These are phyloP conservation scores for Nemania serpens DNA, from an alignment of 2,329 filamentous ascomycete species.

Conservation along the genomic window DNA sequence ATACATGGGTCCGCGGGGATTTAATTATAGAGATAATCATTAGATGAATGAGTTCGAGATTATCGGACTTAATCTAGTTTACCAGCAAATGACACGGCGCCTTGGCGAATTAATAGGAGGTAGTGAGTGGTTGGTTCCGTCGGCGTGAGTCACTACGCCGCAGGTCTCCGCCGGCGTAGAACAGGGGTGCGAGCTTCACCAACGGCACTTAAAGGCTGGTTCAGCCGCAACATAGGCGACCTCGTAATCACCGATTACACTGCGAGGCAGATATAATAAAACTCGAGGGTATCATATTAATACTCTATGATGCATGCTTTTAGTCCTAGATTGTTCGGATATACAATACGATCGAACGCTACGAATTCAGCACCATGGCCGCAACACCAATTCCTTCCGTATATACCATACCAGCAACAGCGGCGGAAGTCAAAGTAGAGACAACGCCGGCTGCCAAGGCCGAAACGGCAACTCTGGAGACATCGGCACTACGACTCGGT, in stretches of 20 bases:
- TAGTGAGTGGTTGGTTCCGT: background rate
- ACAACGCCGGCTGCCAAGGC: conserved; percentile 79
- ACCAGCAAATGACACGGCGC: background rate
- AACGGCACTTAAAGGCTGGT: background rate
- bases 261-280: background rate
- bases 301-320: background rate
- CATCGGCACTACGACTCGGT: conserved; percentile 73
- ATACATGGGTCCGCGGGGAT: no score
- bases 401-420: conserved; percentile 73
- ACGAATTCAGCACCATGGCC: conserved; percentile 3
- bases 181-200: background rate
- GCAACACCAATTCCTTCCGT: conserved; percentile 31
- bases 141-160: background rate
- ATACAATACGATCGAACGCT: background rate
- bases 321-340: background rate
- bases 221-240: background rate
- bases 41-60: background rate
- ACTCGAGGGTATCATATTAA: background rate
- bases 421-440: conserved; percentile 77
- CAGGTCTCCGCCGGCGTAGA: background rate
- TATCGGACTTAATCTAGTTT: background rate
- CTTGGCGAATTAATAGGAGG: background rate
- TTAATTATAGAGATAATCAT: no score
- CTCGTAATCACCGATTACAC: background rate
- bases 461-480: conserved; percentile 75